These are phyloP conservation scores for Cordyceps tenuipes DNA, from an alignment of 2,329 filamentous ascomycete genomes.

Conservation along the genomic window DNA sequence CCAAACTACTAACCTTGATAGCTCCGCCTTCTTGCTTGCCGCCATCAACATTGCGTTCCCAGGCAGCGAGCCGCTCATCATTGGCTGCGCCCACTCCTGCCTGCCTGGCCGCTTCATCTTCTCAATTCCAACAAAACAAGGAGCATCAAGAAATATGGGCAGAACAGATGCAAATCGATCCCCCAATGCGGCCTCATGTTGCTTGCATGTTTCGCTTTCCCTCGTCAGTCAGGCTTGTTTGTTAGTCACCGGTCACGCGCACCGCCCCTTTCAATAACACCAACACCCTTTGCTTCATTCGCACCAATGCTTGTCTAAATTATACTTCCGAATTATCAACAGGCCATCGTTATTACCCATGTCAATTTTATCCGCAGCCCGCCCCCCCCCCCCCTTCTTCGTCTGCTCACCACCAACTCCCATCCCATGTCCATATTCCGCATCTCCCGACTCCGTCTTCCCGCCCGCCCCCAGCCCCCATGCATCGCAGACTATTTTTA, in stretches of 20 bases:
- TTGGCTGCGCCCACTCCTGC: background rate
- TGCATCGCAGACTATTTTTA: background rate
- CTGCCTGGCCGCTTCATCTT: background rate
- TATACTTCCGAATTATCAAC: background rate
- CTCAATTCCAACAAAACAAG: background rate
- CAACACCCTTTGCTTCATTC: background rate
- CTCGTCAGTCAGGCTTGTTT: background rate
- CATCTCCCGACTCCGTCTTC: background rate
- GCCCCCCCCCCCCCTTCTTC: background rate
- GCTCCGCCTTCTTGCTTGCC: background rate
- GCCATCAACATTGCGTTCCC: background rate
- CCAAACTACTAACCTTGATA: background rate
- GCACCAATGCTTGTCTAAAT: background rate
- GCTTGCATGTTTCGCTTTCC: background rate
- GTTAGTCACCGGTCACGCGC: constrained; percentile 8
- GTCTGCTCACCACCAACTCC: constrained; percentile 12
- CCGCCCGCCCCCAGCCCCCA: background rate
- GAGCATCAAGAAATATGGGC: too few species aligned
- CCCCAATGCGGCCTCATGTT: background rate
- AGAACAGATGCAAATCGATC: background rate
- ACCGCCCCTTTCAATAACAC: background rate
- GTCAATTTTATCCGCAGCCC: background rate
- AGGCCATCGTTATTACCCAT: background rate
- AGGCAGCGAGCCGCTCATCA: background rate
- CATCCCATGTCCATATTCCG: constrained; percentile 21